A percentile compares a stretch with the other conserved stretches of the same genome.
These are phyloP conservation scores for Aureobasidium sp. DNA, from an alignment of 2,329 filamentous ascomycete species.

Conservation along the genomic window DNA sequence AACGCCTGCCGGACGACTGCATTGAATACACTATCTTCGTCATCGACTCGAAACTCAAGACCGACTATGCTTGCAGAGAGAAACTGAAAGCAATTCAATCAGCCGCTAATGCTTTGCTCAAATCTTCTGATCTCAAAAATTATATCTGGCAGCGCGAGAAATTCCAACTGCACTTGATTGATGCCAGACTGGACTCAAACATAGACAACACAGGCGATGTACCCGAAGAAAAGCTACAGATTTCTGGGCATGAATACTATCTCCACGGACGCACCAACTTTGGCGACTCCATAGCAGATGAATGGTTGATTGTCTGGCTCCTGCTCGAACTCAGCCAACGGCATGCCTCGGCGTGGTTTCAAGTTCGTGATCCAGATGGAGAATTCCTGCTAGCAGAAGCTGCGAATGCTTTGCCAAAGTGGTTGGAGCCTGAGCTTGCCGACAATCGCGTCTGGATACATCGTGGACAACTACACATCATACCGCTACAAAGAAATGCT, in stretches of 20 bases:
- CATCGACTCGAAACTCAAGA: conserved; percentile 47
- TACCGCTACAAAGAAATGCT: conserved; percentile 43
- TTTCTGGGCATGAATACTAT: conserved; percentile 18
- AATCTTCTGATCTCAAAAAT: conserved; percentile 56
- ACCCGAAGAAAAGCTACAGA: background rate
- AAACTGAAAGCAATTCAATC: conserved; percentile 66
- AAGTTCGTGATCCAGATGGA: conserved; percentile 79
- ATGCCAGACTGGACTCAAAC: conserved; percentile 36
- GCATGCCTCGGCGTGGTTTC: conserved; percentile 69
- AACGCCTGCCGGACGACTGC: conserved; percentile 68
- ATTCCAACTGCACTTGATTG: conserved; percentile 53
- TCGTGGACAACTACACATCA: conserved; percentile 63
- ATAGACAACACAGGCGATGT: background rate
- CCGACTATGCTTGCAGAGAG: conserved; percentile 49
- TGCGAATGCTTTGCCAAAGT: conserved; percentile 75
- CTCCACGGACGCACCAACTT: conserved; percentile 75
- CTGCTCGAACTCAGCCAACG: conserved; percentile 70
- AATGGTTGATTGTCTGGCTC: conserved; percentile 92
- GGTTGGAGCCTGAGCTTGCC: conserved; percentile 87
- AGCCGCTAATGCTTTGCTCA: conserved; percentile 55
- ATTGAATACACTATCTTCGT: conserved; percentile 78
- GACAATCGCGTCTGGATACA: conserved; percentile 87
- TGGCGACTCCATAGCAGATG: conserved; percentile 90
- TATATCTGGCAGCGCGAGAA: conserved; percentile 93
- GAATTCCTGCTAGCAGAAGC: conserved; percentile 94